Evolutionary conservation across 495 filamentous ascomycete genomes (phyloP), one percentile per base, ranked within the genome.

Genomic region (Letharia columbiana): DNA sequence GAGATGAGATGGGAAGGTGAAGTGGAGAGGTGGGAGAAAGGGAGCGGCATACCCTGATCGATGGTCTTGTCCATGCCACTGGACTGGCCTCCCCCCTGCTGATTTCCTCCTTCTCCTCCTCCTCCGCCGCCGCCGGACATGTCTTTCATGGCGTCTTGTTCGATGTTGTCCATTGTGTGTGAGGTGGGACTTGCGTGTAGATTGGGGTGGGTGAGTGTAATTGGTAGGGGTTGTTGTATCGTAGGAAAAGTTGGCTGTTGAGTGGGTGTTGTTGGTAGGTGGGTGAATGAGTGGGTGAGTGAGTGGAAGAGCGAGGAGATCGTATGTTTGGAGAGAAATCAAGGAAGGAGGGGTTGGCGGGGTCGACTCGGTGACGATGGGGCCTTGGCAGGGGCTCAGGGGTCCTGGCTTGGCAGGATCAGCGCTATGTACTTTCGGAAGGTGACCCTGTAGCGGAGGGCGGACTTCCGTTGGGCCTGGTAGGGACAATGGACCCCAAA

Each of bases 131-230:
- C 62, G n/a, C 50, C 49, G 62, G 49, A 56, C 9, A 23, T 20
- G 31, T 44, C 50, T 20, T 42, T 42, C 50, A 35, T n/a, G 49
- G 49, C 50, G 23, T 57, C 62, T 45, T 45, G 39, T 44, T 64
- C 62, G 49, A 64, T 10, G 31, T 58, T 64, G 40, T 64, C 33
- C 62, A 64, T 64, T 6, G 1, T 63, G 61, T 2, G 28, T 17
- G 4, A 8, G 13, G 13, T 0, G 7, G 5, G 39, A 13, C 8
- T 11, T 41, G 15, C 9, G n/a, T 1, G 49, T 37, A 37, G 12
- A 4, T n/a, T 52, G 9, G 2, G 3, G 39, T 33, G 17, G 6
- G 1, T 50, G 33, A 5, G 11, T 7, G 37, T 28, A 28, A 39
- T 8, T 39, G 37, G 37, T 28, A 39, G 37, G 37, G 37, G 37